Conservation (phyloP, 106 monocot genomes). For the Dactylorhiza incarnata region DNA sequence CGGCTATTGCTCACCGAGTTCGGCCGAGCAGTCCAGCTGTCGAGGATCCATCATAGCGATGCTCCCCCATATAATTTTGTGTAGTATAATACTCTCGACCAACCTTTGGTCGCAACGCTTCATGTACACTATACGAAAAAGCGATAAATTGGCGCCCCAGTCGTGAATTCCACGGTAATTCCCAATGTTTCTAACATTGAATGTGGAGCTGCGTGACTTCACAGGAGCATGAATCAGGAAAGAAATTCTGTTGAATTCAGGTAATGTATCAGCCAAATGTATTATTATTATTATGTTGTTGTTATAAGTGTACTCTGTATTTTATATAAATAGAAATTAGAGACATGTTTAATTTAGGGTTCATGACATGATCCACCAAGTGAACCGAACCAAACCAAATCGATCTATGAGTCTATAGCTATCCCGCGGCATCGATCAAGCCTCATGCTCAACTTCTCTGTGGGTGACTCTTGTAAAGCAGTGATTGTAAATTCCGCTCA, state of each 20-base stretch:
- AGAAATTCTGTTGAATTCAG: not conserved
- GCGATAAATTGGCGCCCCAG: not conserved
- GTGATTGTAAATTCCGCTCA: not conserved
- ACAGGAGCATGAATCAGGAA: not conserved
- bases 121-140: not conserved
- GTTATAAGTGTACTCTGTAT: not conserved
- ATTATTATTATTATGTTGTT: not conserved
- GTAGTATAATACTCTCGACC: not conserved
- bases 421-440: not conserved
- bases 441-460: not conserved
- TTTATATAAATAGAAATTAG: not conserved
- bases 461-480: not conserved
- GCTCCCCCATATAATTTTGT: not conserved
- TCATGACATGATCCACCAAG: not conserved
- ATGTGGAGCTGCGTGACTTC: not conserved
- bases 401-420: not conserved
- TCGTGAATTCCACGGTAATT: not conserved
- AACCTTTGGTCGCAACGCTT: not conserved
- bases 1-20: conserved; percentile 15
- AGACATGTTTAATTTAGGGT: not conserved
- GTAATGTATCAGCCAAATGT: not conserved
- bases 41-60: conserved; percentile 10
- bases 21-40: conserved; percentile 22
- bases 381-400: not conserved
- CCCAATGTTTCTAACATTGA: not conserved